A percentile compares a stretch with the other conserved stretches of the same genome.
phyloP scores from a whole-genome alignment of 441 rosid genomes.

The Omphalea diandra region DNA sequence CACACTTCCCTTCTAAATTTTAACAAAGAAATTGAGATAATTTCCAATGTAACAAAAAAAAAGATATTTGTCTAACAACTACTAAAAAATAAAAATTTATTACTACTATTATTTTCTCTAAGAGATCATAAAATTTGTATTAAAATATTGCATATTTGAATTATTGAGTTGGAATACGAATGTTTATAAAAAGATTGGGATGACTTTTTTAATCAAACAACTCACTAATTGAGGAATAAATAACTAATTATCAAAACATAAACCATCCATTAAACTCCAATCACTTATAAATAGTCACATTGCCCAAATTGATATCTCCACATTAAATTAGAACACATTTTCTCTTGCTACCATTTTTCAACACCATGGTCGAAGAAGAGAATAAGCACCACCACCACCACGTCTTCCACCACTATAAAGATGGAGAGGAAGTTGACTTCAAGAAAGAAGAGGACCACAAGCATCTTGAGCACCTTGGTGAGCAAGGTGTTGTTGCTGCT shows the following conservation, averaged over 20 bases:
- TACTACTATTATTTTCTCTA: too few species aligned
- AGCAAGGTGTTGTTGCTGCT: constrained; percentile 39
- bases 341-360: not conserved
- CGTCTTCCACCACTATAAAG: constrained; percentile 43
- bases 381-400: constrained; percentile 14
- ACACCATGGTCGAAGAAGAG: not conserved
- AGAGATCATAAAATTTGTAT: too few species aligned
- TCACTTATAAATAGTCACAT: not conserved
- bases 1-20: too few species aligned
- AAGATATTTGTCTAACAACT: too few species aligned
- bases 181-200: too few species aligned
- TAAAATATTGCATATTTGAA: too few species aligned
- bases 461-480: constrained; percentile 44
- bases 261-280: not conserved
- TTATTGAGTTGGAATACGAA: too few species aligned
- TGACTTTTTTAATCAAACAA: too few species aligned
- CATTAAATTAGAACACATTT: not conserved
- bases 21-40: too few species aligned
- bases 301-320: not conserved
- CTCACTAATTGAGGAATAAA: too few species aligned
- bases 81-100: too few species aligned
- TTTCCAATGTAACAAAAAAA: too few species aligned
- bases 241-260: not conserved
- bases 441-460: constrained; percentile 58
- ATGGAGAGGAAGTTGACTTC: constrained; percentile 29